A percentile compares a stretch with the other conserved stretches of the same genome.
These are phyloP conservation scores for Dimargaris cristalligena DNA, from an alignment of 192 early-diverging fungal genomes.

Conservation along the genomic window DNA sequence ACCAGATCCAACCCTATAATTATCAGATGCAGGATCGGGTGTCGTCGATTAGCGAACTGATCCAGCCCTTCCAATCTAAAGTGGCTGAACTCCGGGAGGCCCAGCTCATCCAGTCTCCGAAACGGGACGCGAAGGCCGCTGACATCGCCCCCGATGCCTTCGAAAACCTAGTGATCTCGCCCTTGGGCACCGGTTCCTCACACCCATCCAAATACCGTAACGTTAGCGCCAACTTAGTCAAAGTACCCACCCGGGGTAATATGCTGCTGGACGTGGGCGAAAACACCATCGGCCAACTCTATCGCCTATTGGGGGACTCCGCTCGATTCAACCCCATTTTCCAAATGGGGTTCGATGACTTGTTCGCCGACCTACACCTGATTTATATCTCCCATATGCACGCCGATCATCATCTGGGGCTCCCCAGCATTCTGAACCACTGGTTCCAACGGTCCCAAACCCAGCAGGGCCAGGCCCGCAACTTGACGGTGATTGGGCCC, in stretches of 20 bases:
- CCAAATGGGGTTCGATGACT: constrained; percentile 22
- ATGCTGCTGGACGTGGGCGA: constrained; percentile 85
- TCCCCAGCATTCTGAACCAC: constrained; percentile 47
- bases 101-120: not conserved
- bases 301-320: constrained; percentile 45
- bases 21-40: no score
- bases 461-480: constrained; percentile 13
- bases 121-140: not conserved
- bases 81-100: constrained; percentile 11
- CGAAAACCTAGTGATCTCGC: constrained; percentile 28
- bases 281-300: constrained; percentile 68
- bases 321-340: constrained; percentile 25
- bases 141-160: not conserved
- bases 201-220: constrained; percentile 84
- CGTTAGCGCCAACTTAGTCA: constrained; percentile 68
- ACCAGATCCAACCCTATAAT: not conserved
- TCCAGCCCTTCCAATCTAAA: constrained; percentile 21
- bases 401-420: constrained; percentile 93
- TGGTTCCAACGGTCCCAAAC: constrained; percentile 40
- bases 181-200: constrained; percentile 85
- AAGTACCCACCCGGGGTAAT: constrained; percentile 37
- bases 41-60: not conserved
- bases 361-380: constrained; percentile 38
- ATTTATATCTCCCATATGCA: constrained; percentile 93
- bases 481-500: constrained; percentile 27